Evolutionary conservation across 176 grass and related monocot species (phyloP), one percentile per base, ranked within the genome.

Genomic region (Cenchrus americanus): DNA sequence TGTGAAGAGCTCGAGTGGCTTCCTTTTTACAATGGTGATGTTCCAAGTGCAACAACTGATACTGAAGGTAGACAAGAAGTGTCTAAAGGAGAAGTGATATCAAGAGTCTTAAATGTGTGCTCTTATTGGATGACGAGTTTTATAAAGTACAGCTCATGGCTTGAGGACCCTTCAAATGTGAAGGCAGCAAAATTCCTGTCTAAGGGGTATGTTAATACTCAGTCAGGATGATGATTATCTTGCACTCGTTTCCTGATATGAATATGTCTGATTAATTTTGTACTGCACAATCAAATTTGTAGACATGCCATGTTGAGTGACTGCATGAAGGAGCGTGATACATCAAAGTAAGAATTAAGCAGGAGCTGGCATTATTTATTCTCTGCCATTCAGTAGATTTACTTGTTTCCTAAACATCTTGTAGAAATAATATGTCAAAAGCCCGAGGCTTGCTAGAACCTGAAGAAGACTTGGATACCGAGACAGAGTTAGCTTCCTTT

Each of bases 1-100:
- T 96, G 93, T 52, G 96, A 99, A 87, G 96, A 99, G 83, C 86
- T 99, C 12, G 96, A 99, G 77, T 99, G 96, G 96, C 87, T 99
- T 79, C 91, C 91, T 32, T 99, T 99, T 86, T 99, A 99, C 86
- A 85, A 50, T 53, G 86, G 63, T 69, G 78, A 85, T 80, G 75
- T 87, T 87, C 84, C 79, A 71, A 81, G 66, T 73, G 52, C 72
- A 86, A 75, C 61, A 58, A 67, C 62, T 90, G 88, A 90, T 66
- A 85, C 70, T 65, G 83, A 90, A 80, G 91, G 77, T 55, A 91
- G 91, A 70, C 51, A 85, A 87, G 88, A 87, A 85, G 82, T 54
- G 74, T 75, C 69, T 74, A 86, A 84, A 87, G 85, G 54, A 75
- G 87, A 94, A 94, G 86, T 89, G 64, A 91, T 94, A 74, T 90